phyloP scores from a whole-genome alignment of 805 yeast species.

The Candida orba region DNA sequence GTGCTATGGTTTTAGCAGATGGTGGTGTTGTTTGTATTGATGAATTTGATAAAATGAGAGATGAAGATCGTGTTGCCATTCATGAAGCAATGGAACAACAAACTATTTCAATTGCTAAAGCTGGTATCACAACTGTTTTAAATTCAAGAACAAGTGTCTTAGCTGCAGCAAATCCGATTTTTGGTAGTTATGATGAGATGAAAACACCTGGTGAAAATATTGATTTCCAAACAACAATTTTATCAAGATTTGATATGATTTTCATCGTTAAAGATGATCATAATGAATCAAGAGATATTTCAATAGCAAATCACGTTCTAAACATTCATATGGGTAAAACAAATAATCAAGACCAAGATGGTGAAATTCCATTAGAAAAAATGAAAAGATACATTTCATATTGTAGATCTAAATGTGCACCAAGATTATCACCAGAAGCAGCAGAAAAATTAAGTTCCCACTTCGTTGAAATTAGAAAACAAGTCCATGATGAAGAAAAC shows the following conservation, averaged over 20 bases:
- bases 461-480: slow-evolving; percentile 83
- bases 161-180: slow-evolving; percentile 97
- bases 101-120: slow-evolving; percentile 96
- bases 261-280: slow-evolving; percentile 96
- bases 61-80: slow-evolving; percentile 96
- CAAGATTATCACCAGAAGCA: slow-evolving; percentile 82
- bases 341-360: slow-evolving; percentile 44
- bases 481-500: slow-evolving; percentile 72
- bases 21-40: slow-evolving; percentile 99
- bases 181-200: slow-evolving; percentile 93
- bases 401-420: slow-evolving; percentile 88
- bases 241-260: slow-evolving; percentile 98
- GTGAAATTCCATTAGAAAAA: slow-evolving; percentile 82
- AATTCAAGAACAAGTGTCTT: slow-evolving; percentile 94
- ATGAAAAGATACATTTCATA: slow-evolving; percentile 92
- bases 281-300: slow-evolving; percentile 73
- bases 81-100: slow-evolving; percentile 99
- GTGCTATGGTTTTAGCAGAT: slow-evolving; percentile 99
- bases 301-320: slow-evolving; percentile 93
- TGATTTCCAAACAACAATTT: slow-evolving; percentile 93
- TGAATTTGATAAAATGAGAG: slow-evolving; percentile 99
- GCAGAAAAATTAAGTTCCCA: slow-evolving; percentile 86
- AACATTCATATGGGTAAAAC: slow-evolving; percentile 83
- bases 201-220: slow-evolving; percentile 97
- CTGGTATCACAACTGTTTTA: slow-evolving; percentile 95